phyloP scores from a whole-genome alignment of 179 eudicot genomes.

The Beta lomatogona region DNA sequence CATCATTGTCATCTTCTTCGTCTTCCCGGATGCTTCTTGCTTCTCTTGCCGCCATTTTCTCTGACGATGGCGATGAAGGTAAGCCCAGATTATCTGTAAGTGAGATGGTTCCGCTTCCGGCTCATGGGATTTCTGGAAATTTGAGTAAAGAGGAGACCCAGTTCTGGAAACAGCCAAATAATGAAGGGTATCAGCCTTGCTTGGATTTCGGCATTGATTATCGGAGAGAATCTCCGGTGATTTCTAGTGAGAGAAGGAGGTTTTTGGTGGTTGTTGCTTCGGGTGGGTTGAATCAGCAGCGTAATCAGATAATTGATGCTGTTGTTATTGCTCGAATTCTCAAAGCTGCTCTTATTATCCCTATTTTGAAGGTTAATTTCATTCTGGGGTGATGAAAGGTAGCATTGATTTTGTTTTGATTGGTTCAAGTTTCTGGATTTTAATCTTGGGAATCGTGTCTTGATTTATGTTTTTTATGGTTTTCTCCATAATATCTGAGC shows the following conservation, averaged over 20 bases:
- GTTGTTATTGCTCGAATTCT: conserved; percentile 76
- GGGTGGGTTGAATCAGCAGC: conserved; percentile 70
- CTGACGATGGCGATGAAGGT: background rate
- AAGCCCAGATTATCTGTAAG: conserved; percentile 34
- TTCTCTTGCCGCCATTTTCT: conserved; percentile 33
- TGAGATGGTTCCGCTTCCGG: conserved; percentile 65
- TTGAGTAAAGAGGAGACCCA: conserved; percentile 40
- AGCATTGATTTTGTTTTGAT: background rate
- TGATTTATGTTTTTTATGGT: background rate
- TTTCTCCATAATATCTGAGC: background rate
- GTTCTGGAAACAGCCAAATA: conserved; percentile 71
- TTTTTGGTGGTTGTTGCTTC: conserved; percentile 64
- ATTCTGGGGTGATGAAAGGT: conserved; percentile 84
- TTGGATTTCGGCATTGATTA: conserved; percentile 54
- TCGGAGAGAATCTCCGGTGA: conserved; percentile 44
- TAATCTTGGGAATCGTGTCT: background rate
- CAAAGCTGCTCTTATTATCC: conserved; percentile 66
- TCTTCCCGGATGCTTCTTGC: conserved; percentile 34
- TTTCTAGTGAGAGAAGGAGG: conserved; percentile 50
- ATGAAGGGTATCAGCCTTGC: conserved; percentile 60
- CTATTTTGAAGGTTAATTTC: conserved; percentile 64
- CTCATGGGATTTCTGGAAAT: conserved; percentile 34
- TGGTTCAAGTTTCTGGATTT: background rate
- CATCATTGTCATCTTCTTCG: background rate
- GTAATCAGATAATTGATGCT: conserved; percentile 82